These are phyloP conservation scores for Penicillium sp. DNA, from an alignment of 2,329 filamentous ascomycete species.

Conservation along the genomic window DNA sequence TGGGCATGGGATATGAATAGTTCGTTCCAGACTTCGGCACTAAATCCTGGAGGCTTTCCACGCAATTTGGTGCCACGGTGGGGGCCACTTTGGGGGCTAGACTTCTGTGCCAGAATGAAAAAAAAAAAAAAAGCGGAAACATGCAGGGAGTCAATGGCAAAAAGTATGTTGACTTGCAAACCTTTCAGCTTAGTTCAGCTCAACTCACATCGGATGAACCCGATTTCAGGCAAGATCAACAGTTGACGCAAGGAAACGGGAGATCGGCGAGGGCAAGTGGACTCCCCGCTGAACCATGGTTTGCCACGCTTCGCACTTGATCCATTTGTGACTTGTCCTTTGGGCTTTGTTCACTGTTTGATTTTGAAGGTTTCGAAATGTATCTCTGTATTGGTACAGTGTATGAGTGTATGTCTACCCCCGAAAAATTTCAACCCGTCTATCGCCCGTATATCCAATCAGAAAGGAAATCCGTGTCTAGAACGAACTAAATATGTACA, in stretches of 20 bases:
- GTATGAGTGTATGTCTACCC: not conserved
- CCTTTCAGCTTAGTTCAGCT: not conserved
- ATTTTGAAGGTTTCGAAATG: not conserved
- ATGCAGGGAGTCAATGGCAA: not conserved
- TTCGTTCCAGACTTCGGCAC: not conserved
- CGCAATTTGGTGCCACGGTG: not conserved
- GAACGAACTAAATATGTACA: conserved; percentile 16
- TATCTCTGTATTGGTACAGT: not conserved
- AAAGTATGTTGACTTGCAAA: not conserved
- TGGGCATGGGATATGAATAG: not conserved
- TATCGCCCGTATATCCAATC: not conserved
- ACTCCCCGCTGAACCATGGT: not conserved
- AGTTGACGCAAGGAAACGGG: conserved; percentile 19
- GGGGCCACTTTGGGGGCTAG: not conserved
- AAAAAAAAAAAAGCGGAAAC: too few species aligned
- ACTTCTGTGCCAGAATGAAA: not conserved
- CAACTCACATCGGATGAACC: not conserved
- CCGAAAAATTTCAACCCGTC: not conserved
- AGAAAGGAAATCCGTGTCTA: not conserved
- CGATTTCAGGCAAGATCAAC: conserved; percentile 8
- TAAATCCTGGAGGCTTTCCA: not conserved
- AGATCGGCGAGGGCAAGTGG: conserved; percentile 18
- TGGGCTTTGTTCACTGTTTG: too few species aligned
- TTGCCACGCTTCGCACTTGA: not conserved
- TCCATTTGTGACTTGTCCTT: not conserved